These are phyloP conservation scores for Ziziphus jujuba DNA, from an alignment of 306 rosid genomes.

Conservation along the genomic window DNA sequence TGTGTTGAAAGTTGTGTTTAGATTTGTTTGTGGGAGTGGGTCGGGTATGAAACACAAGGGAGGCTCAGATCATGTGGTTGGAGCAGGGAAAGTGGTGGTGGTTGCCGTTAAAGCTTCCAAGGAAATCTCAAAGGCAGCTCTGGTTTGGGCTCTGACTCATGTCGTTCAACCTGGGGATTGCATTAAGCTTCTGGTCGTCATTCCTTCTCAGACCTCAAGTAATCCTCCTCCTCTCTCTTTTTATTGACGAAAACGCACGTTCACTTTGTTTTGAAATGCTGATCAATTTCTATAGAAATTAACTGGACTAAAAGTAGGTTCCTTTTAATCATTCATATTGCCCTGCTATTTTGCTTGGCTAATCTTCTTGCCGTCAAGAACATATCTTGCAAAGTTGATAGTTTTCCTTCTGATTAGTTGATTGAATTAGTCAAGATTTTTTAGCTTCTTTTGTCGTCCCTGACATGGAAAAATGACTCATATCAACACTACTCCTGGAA, in stretches of 20 bases:
- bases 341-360: too few relatives aligned
- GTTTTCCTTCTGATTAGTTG: neutral
- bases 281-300: neutral
- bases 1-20: constrained; percentile 5
- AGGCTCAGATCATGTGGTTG: constrained; percentile 33
- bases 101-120: constrained; percentile 86
- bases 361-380: too few relatives aligned
- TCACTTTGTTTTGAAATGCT: constrained; percentile 6
- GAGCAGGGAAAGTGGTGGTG: constrained; percentile 72
- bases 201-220: constrained; percentile 69
- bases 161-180: constrained; percentile 93
- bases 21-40: constrained; percentile 11
- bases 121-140: constrained; percentile 70
- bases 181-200: constrained; percentile 75
- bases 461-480: neutral
- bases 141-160: constrained; percentile 97
- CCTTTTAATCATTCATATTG: neutral
- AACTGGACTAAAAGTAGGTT: constrained; percentile 1
- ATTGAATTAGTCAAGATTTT: neutral
- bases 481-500: neutral
- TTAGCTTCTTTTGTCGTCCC: too few relatives aligned
- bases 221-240: constrained; percentile 19
- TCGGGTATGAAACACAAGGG: constrained; percentile 53
- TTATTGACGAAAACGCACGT: constrained; percentile 1
- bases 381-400: neutral